Conservation (phyloP, 345 rosid genomes). For the Eucalyptus leucophloia region DNA sequence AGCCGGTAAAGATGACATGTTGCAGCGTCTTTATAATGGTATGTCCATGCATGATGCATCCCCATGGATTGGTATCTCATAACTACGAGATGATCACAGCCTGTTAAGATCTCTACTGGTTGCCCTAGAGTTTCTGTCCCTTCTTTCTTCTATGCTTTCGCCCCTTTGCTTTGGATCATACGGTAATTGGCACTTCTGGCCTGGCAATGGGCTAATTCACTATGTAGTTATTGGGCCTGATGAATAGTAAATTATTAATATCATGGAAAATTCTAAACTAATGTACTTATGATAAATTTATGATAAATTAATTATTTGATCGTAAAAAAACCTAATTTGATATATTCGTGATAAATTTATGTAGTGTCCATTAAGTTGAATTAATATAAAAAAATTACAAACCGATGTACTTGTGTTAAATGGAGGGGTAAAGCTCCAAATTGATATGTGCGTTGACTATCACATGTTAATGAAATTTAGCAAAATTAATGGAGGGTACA, state of each 20-base stretch:
- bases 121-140: background rate
- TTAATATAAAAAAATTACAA: no score
- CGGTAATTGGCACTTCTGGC: background rate
- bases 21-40: background rate
- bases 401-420: no score
- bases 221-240: background rate
- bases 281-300: no score
- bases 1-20: background rate
- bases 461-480: no score
- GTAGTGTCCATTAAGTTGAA: no score
- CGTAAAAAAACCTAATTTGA: accelerated
- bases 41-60: background rate
- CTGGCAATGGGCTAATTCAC: background rate
- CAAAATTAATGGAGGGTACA: no score
- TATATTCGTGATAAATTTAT: no score
- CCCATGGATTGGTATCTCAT: background rate
- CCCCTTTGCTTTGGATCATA: background rate
- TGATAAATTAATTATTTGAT: background rate
- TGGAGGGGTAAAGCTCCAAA: no score
- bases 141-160: background rate
- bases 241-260: background rate
- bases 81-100: background rate
- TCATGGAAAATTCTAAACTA: no score
- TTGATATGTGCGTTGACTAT: accelerated
- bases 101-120: background rate